Conservation (phyloP, 75 land plant species). For the Isoetes taiwanensis region DNA sequence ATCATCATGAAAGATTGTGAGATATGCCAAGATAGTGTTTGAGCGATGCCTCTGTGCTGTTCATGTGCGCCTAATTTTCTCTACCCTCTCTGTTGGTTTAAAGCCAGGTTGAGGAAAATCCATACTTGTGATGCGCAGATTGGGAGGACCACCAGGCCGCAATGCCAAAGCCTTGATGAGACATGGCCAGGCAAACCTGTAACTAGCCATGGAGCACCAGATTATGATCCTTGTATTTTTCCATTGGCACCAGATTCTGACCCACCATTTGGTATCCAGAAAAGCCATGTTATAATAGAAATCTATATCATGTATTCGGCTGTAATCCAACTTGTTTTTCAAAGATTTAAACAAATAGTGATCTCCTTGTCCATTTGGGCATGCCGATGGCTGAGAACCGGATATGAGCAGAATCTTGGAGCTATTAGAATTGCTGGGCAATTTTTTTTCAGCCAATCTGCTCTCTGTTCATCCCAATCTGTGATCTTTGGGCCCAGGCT, state of each 20-base stretch:
- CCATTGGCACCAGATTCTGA: too few relatives aligned
- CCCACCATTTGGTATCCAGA: too few relatives aligned
- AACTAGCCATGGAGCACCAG: slow-evolving; percentile 35
- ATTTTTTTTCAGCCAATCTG: slow-evolving; percentile 33
- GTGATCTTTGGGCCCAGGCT: slow-evolving; percentile 55
- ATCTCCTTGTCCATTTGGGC: slow-evolving; percentile 11
- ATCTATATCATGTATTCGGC: slow-evolving; percentile 10
- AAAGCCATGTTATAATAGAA: slow-evolving; percentile 13
- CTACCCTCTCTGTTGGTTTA: slow-evolving; percentile 45
- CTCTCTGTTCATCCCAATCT: slow-evolving; percentile 62
- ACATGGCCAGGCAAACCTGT: slow-evolving; percentile 73
- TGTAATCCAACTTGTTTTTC: slow-evolving; percentile 18
- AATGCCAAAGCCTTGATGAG: slow-evolving; percentile 39
- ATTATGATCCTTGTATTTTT: too few relatives aligned
- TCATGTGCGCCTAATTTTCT: slow-evolving; percentile 64
- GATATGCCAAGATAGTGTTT: too few relatives aligned
- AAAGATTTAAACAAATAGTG: slow-evolving; percentile 9
- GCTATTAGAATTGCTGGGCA: slow-evolving; percentile 23
- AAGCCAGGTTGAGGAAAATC: slow-evolving; percentile 69
- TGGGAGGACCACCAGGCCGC: slow-evolving; percentile 56
- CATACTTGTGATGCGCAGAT: slow-evolving; percentile 68
- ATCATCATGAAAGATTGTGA: too few relatives aligned
- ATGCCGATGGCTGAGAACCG: slow-evolving; percentile 14
- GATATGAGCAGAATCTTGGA: slow-evolving; percentile 21
- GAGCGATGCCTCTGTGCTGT: too few relatives aligned